Base-by-base conservation (phyloP, 73 alveolate genomes). In the Paramecium primaurelia region DNA sequence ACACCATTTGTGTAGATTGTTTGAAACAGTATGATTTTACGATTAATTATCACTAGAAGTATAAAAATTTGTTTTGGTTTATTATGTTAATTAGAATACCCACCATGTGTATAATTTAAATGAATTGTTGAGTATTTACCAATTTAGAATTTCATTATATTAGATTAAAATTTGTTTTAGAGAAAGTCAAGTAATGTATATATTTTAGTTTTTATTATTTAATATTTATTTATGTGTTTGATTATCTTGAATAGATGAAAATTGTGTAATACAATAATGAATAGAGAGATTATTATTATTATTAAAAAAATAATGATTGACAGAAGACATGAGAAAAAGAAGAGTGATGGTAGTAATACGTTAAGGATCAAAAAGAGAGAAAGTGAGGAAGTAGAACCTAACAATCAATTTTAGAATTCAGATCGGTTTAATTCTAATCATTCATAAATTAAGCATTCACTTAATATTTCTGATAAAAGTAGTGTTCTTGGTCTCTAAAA, bases 161-260 rank as follows among this genome's bases (percentile, higher is more conserved):
- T 22, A 22, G 25, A 0, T 0, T 22, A 22, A 22, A 22, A 22
- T 92, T 93, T 73, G 96, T 77, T 51, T 83, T 93, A 51, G 92
- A 83, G 58, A 77, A 75, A 32, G 96, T 92, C 14, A 71, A 88
- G 40, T 88, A 91, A 18, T 77, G 95, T 80, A 59, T 59, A 11
- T 93, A 92, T 60, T 93, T 93, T 88, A 92, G 92, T 47, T 86
- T 92, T 69, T 93, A 92, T 77, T 59, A 59, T 59, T 1, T 4
- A 1, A 11, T 54, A 1, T 54, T 5, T 64, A 64, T 64, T 28
- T 64, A 64, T 64, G 12, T 32, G 28, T 64, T 28, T 18, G 32
- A n/a, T n/a, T 54, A 54, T 22, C 69, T 54, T 16, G 2, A 12
- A 16, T 14, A 0, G 25, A 2, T 26, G 28, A 49, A 12, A 47